phyloP scores from a whole-genome alignment of 208 protist genomes.

The Borovskyia barvae region DNA sequence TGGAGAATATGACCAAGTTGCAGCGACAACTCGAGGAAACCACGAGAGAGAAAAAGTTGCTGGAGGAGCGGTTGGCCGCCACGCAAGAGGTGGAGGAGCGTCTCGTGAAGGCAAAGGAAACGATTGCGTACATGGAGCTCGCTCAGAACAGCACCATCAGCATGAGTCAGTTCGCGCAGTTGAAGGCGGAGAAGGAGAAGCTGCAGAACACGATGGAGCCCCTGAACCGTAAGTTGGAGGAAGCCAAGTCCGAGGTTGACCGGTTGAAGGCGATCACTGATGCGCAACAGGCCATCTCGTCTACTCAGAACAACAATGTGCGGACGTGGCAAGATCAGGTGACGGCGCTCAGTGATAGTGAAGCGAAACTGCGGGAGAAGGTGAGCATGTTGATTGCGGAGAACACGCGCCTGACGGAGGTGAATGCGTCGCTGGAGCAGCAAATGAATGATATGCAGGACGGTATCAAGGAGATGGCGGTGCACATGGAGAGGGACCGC shows the following conservation, averaged over 20 bases:
- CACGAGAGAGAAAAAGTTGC: conserved; percentile 42
- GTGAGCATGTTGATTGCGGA: conserved; percentile 36
- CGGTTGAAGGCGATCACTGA: conserved; percentile 57
- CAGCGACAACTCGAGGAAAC: conserved; percentile 45
- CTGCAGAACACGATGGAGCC: conserved; percentile 69
- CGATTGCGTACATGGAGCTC: conserved; percentile 86
- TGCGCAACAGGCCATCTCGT: conserved; percentile 56
- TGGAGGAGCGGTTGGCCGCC: conserved; percentile 58
- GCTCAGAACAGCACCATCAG: conserved; percentile 74
- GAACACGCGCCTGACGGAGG: conserved; percentile 56
- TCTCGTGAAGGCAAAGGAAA: conserved; percentile 86
- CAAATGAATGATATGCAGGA: conserved; percentile 87
- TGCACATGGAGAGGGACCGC: conserved; percentile 74
- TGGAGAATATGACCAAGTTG: conserved; percentile 40
- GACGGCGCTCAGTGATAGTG: conserved; percentile 46
- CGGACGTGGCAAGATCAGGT: conserved; percentile 61
- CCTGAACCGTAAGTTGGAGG: conserved; percentile 65
- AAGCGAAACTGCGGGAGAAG: conserved; percentile 63
- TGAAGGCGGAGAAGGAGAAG: conserved; percentile 70
- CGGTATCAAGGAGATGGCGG: conserved; percentile 81
- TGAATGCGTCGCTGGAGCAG: conserved; percentile 70
- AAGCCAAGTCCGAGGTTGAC: conserved; percentile 63
- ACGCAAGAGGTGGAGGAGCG: conserved; percentile 66
- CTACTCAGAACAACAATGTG: conserved; percentile 59
- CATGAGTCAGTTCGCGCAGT: conserved; percentile 79